Evolutionary conservation across 2,329 filamentous ascomycete genomes (phyloP).

Genomic region (Fusarium globosum): DNA sequence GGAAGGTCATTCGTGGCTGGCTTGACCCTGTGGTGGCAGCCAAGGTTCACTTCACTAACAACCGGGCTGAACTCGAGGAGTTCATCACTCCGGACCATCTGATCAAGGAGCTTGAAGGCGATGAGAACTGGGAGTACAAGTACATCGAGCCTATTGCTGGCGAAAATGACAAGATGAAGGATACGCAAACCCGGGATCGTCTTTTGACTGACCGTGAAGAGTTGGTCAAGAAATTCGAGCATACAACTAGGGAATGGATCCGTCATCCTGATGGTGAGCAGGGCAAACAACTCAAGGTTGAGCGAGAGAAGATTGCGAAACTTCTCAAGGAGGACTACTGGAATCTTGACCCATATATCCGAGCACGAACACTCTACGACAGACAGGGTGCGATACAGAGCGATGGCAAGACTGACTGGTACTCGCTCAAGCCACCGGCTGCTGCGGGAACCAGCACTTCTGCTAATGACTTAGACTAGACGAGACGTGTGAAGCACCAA

Average conservation of each 20-base stretch:
- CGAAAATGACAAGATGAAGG: slow-evolving; percentile 82
- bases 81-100: slow-evolving; percentile 80
- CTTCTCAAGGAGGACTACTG: slow-evolving; percentile 83
- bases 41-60: slow-evolving; percentile 95
- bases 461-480: slow-evolving; percentile 59
- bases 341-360: slow-evolving; percentile 86
- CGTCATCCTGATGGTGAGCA: slow-evolving; percentile 54
- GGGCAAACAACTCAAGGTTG: slow-evolving; percentile 61
- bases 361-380: slow-evolving; percentile 87
- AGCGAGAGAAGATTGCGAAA: slow-evolving; percentile 71
- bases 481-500: slow-evolving; percentile 25
- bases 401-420: slow-evolving; percentile 78
- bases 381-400: slow-evolving; percentile 76
- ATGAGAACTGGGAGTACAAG: slow-evolving; percentile 84
- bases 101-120: slow-evolving; percentile 84
- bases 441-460: slow-evolving; percentile 48
- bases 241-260: slow-evolving; percentile 81
- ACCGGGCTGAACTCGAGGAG: slow-evolving; percentile 78
- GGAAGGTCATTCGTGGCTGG: slow-evolving; percentile 96
- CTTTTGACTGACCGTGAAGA: slow-evolving; percentile 72
- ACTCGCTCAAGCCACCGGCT: slow-evolving; percentile 54
- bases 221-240: slow-evolving; percentile 80
- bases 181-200: slow-evolving; percentile 69
- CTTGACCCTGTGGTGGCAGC: slow-evolving; percentile 94
- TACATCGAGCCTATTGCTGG: slow-evolving; percentile 80